phyloP scores from a whole-genome alignment of 768 basidiomycete genomes.

The Rhodotorula babjevae region DNA sequence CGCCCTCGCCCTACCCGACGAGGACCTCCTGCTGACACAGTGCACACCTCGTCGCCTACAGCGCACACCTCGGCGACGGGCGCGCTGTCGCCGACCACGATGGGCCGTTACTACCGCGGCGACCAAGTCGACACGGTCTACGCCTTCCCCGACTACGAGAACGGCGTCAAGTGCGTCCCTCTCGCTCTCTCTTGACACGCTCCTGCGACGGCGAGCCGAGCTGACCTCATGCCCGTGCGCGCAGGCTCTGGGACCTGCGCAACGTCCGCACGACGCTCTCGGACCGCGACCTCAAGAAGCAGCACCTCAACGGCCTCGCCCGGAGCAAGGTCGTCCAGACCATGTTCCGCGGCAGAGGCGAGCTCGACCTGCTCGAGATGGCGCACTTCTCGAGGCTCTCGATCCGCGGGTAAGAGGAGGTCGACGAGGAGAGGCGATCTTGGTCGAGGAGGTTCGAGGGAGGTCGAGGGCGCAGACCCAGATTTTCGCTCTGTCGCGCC shows the following conservation, averaged over 20 bases:
- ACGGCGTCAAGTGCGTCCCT: conserved; percentile 25
- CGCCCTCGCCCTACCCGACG: too few relatives aligned
- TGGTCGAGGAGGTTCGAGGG: not conserved
- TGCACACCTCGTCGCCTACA: not conserved
- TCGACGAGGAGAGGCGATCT: not conserved
- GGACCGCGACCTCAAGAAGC: conserved; percentile 7
- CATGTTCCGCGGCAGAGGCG: conserved; percentile 6
- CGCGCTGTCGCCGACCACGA: conserved; percentile 1
- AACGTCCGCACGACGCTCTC: not conserved
- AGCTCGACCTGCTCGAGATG: conserved; percentile 26
- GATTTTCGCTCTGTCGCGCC: not conserved
- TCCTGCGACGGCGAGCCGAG: not conserved
- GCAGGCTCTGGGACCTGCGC: conserved; percentile 32
- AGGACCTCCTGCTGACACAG: rapidly evolving
- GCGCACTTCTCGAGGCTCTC: conserved; percentile 8
- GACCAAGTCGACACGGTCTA: conserved; percentile 19
- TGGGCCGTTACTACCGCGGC: conserved; percentile 25
- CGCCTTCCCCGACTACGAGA: conserved; percentile 21
- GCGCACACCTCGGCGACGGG: conserved; percentile 8
- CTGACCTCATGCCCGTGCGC: not conserved
- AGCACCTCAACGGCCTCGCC: conserved; percentile 3
- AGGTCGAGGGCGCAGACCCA: too few relatives aligned
- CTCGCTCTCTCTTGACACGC: not conserved
- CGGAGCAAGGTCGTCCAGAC: conserved; percentile 21
- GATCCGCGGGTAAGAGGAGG: conserved; percentile 17